Evolutionary conservation across 805 yeast species (phyloP), one percentile per base, ranked within the genome.

Genomic region (Pichia thaimueangensis): DNA sequence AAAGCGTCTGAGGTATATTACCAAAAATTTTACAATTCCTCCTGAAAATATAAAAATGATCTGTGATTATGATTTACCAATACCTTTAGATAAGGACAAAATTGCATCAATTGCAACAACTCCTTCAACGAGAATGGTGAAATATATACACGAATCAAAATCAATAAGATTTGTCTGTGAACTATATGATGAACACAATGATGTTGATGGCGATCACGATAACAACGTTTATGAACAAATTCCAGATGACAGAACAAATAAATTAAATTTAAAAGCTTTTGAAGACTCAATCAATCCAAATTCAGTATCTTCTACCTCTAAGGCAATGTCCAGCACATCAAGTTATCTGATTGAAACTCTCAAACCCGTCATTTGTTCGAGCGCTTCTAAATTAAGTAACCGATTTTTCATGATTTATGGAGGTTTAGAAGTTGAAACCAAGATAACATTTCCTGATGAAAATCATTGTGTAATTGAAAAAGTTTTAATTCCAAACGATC

Each of bases 321-420:
- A 35, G 6, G 7, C 37, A 25, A 41, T 39, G 2, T 54, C 69
- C 2, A 28, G 16, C 15, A 27, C 11, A 10, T 31, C 47, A 3
- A 19, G 11, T 8, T 3, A 9, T 8, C 15, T 15, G 15, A 20
- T 23, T 13, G 4, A 24, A 6, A 48, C 47, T 5, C 87, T 88
- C 0, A 72, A 74, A 4, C 71, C 80, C 3, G 52, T 81, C 16
- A 54, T 74, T 34, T 70, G 76, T 42, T 62, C 77, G 56, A 53
- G 68, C 6, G 68, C 74, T 15, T 65, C 76, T 8, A 67, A 62
- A 42, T 62, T 83, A 5, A 73, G 84, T 5, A 65, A 69, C n/a
- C 60, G 76, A 29, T 80, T 80, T 51, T 67, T 78, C 13, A 69
- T 82, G 48, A 70, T 73, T 45, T 81, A 75, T 54, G 94, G 91